phyloP scores from a whole-genome alignment of 2,329 filamentous ascomycete species.

The Dothideomycetes sp. region DNA sequence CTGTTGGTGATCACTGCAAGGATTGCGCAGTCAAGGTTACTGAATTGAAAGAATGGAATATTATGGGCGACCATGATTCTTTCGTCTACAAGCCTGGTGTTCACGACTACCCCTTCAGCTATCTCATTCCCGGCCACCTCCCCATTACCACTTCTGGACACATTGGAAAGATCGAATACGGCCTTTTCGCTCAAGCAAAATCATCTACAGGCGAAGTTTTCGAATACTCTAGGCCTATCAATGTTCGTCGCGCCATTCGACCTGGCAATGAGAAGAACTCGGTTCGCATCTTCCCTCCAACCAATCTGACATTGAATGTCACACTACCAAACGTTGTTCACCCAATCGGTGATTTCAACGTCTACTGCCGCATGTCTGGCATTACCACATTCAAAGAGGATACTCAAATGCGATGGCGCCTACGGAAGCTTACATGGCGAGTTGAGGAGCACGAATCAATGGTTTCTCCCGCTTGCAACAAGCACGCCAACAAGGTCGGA shows the following conservation, averaged over 20 bases:
- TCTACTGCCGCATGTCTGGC: constrained; percentile 76
- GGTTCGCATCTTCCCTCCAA: constrained; percentile 89
- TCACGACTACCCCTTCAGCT: constrained; percentile 81
- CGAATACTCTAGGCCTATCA: constrained; percentile 55
- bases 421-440: constrained; percentile 86
- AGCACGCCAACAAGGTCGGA: constrained; percentile 57
- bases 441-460: constrained; percentile 80
- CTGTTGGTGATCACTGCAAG: constrained; percentile 66
- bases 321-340: constrained; percentile 75
- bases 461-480: constrained; percentile 66
- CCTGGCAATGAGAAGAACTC: constrained; percentile 76
- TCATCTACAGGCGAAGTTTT: constrained; percentile 51
- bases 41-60: constrained; percentile 68
- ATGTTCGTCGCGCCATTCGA: constrained; percentile 69
- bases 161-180: constrained; percentile 66
- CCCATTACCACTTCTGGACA: constrained; percentile 70
- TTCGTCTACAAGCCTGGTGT: constrained; percentile 33
- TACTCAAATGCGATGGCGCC: constrained; percentile 70
- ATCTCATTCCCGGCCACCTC: constrained; percentile 74
- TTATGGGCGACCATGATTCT: constrained; percentile 45
- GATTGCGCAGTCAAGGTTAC: constrained; percentile 64
- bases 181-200: constrained; percentile 57
- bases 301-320: constrained; percentile 79
- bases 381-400: constrained; percentile 59
- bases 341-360: constrained; percentile 70